phyloP scores from a whole-genome alignment of 2,329 filamentous ascomycete genomes.

The Dothistroma septosporum region DNA sequence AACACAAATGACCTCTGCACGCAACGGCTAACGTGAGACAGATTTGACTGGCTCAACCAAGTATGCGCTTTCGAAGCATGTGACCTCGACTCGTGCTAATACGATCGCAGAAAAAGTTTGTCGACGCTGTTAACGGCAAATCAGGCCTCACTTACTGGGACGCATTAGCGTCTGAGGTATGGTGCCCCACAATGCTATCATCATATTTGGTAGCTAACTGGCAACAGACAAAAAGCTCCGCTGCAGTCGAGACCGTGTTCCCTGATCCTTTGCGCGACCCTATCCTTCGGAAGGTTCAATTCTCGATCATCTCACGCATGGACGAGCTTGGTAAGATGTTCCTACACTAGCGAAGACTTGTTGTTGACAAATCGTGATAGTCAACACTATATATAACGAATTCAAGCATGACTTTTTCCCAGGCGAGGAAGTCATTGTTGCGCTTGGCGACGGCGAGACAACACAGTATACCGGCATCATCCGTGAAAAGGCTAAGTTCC shows the following conservation, averaged over 20 bases:
- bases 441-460: conserved; percentile 62
- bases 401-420: conserved; percentile 91
- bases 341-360: neutral
- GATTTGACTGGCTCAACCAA: conserved; percentile 92
- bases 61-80: conserved; percentile 46
- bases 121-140: conserved; percentile 92
- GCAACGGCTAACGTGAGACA: conserved; percentile 36
- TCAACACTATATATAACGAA: conserved; percentile 55
- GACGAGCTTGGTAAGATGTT: conserved; percentile 64
- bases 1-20: neutral
- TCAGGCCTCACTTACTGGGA: conserved; percentile 89
- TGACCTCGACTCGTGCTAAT: conserved; percentile 16
- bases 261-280: conserved; percentile 88
- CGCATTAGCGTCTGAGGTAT: conserved; percentile 54
- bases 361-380: conserved; percentile 23
- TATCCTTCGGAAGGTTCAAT: conserved; percentile 85
- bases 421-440: conserved; percentile 74
- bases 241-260: conserved; percentile 86
- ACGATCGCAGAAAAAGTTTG: conserved; percentile 69
- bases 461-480: conserved; percentile 56
- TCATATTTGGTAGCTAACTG: conserved; percentile 20
- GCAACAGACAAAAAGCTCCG: conserved; percentile 58
- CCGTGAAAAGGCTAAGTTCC: conserved; percentile 78
- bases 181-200: conserved; percentile 14
- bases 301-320: conserved; percentile 81